Evolutionary conservation across 2,329 filamentous ascomycete genomes (phyloP), one percentile per base, ranked within the genome.

Genomic region (Trichoderma sp.): DNA sequence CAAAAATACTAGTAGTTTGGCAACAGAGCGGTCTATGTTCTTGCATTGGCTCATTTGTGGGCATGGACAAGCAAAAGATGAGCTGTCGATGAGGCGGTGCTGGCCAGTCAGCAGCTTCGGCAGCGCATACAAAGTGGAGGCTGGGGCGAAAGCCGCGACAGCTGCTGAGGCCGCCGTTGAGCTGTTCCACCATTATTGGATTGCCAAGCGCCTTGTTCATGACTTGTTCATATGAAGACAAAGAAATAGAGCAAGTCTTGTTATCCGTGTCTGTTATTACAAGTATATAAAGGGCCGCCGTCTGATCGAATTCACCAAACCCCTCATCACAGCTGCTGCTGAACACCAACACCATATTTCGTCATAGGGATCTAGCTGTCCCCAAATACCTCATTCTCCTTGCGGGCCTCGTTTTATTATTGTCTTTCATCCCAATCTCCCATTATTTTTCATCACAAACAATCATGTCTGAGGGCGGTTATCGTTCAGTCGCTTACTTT

Each of bases 401-500:
- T 18, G 66, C 59, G n/a, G 43, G 32, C 51, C 26, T 66, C 26
- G 26, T 21, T 13, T 46, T 69, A 18, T 1, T 66, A 7, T 28
- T 66, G 4, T 69, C 67, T 13, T 34, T 69, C 34, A 46, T 69
- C 11, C 67, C 67, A 7, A n/a, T 69, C 11, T 26, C 37, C 18
- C n/a, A 51, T 2, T 43, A 65, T 5, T 69, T 52, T 13, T 14
- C 67, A 46, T 32, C 18, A 21, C 60, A 24, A 16, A n/a, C 6
- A 16, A 59, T 30, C 52, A 69, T 69, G 77, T 79, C 80, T 51
- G 72, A 80, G 69, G 86, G 86, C 72, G 86, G 86, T 71, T 91
- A 87, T 80, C 86, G 88, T 71, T 84, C 89, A 2, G 89, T 94
- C 26, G 90, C 87, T 43, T 93, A 93, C 81, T 93, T 88, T 75